Conservation (phyloP, 2,329 filamentous ascomycete species). For the Chaetomium strumarium region DNA sequence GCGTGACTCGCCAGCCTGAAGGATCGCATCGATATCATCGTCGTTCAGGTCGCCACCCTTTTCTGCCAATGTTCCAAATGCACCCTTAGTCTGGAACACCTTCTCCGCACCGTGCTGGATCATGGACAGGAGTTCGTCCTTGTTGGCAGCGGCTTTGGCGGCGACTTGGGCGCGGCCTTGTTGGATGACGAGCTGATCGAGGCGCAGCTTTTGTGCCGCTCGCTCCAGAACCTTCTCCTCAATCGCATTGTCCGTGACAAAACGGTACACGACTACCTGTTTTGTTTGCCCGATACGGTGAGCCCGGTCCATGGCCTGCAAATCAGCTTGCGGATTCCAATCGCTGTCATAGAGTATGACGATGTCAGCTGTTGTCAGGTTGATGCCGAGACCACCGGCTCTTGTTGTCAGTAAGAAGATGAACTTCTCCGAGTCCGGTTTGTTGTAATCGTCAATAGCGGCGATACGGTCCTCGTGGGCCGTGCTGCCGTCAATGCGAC, state of each 20-base stretch:
- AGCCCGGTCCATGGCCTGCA: constrained; percentile 97
- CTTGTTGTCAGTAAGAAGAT: constrained; percentile 92
- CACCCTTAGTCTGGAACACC: constrained; percentile 73
- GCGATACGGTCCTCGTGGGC: constrained; percentile 96
- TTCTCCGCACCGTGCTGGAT: constrained; percentile 98
- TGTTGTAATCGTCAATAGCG: constrained; percentile 98
- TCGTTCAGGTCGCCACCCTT: constrained; percentile 64
- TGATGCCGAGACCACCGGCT: constrained; percentile 94
- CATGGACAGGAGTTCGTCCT: constrained; percentile 95
- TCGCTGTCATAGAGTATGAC: constrained; percentile 96
- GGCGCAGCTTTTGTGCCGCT: constrained; percentile 89
- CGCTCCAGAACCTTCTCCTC: constrained; percentile 97
- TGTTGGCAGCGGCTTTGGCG: constrained; percentile 85
- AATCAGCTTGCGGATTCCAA: constrained; percentile 97
- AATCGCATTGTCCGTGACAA: constrained; percentile 96
- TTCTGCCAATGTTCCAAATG: constrained; percentile 53
- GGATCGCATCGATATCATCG: constrained; percentile 83
- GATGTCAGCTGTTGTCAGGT: constrained; percentile 90
- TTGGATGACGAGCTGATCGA: constrained; percentile 96
- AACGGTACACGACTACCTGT: constrained; percentile 92
- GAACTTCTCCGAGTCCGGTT: constrained; percentile 90
- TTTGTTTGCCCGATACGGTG: constrained; percentile 99
- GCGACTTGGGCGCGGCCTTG: constrained; percentile 90
- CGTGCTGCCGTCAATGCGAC: constrained; percentile 92
- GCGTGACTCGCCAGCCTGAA: constrained; percentile 78